phyloP scores from a whole-genome alignment of 371 early-diverging fungal species.

The Saksenaea vasiformis region DNA sequence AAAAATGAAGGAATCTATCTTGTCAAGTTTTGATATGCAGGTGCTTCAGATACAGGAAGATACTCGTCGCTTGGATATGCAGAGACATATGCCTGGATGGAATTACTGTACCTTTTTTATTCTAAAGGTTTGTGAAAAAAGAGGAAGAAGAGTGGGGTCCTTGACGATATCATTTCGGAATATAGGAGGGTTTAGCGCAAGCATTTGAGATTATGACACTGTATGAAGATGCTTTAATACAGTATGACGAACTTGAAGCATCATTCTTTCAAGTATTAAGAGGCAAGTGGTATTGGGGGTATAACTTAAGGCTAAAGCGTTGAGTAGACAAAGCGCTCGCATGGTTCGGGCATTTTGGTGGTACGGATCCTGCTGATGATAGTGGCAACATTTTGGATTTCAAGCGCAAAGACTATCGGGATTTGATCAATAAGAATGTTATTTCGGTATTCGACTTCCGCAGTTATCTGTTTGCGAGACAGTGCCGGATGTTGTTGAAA shows the following conservation, averaged over 20 bases:
- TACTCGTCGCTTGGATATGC: conserved; percentile 84
- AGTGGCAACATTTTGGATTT: conserved; percentile 80
- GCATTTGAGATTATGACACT: conserved; percentile 86
- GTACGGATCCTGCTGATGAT: conserved; percentile 81
- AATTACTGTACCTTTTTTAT: conserved; percentile 97
- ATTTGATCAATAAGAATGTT: conserved; percentile 85
- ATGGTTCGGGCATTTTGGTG: conserved; percentile 94
- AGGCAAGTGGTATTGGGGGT: conserved; percentile 39
- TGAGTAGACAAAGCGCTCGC: conserved; percentile 71
- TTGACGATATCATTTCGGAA: too few species aligned
- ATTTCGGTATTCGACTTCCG: conserved; percentile 94
- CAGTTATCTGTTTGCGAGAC: conserved; percentile 90
- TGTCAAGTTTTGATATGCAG: conserved; percentile 80
- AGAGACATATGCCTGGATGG: conserved; percentile 95
- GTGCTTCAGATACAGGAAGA: conserved; percentile 85
- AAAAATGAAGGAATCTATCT: conserved; percentile 79
- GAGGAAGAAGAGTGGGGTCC: not conserved
- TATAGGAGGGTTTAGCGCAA: conserved; percentile 80
- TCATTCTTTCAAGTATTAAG: conserved; percentile 85
- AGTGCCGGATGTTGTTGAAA: conserved; percentile 75
- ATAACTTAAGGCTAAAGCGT: not conserved
- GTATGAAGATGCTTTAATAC: conserved; percentile 84
- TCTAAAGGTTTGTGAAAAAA: conserved; percentile 57
- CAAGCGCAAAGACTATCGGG: conserved; percentile 80
- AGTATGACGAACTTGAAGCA: conserved; percentile 96